These are phyloP conservation scores for Wickerhamomyces sp. DNA, from an alignment of 1,139 yeast species.

Conservation along the genomic window DNA sequence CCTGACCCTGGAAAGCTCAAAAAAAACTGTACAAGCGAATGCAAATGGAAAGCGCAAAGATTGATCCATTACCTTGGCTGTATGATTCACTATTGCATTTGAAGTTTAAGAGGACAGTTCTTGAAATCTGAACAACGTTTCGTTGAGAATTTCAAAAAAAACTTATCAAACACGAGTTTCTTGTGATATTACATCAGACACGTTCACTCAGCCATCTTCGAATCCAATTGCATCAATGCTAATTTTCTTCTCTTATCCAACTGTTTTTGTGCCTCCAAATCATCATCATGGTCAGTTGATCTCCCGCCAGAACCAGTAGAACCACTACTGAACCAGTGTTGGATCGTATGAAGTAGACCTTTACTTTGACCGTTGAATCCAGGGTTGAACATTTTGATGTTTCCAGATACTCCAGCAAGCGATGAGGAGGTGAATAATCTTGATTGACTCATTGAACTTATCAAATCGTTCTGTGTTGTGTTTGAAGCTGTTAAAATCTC, in stretches of 20 bases:
- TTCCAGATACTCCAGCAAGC: slow-evolving; percentile 34
- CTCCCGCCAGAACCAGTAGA: slow-evolving; percentile 6
- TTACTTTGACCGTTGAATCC: slow-evolving; percentile 23
- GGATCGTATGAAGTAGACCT: neutral
- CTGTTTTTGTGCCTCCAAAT: slow-evolving; percentile 13
- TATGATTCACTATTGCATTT: too few species aligned
- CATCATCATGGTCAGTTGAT: slow-evolving; percentile 24
- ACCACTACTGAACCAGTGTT: slow-evolving; percentile 4
- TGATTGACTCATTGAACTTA: slow-evolving; percentile 29
- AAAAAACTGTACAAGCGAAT: too few species aligned
- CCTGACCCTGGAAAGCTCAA: too few species aligned
- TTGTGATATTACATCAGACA: too few species aligned
- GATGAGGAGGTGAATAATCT: slow-evolving; percentile 38
- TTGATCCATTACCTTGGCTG: too few species aligned
- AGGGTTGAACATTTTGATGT: too few species aligned
- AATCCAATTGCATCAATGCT: slow-evolving; percentile 38
- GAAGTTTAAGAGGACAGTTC: too few species aligned
- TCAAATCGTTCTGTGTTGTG: slow-evolving; percentile 14
- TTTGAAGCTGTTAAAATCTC: slow-evolving; percentile 16
- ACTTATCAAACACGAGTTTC: too few species aligned
- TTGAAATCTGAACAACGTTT: too few species aligned
- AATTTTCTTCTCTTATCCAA: slow-evolving; percentile 40
- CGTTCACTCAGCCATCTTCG: slow-evolving; percentile 2
- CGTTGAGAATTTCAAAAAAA: too few species aligned
- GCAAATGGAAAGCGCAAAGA: too few species aligned